Evolutionary conservation across 139 green algal genomes (phyloP), one percentile per base, ranked within the genome.

Genomic region (Coelastrella sp.): DNA sequence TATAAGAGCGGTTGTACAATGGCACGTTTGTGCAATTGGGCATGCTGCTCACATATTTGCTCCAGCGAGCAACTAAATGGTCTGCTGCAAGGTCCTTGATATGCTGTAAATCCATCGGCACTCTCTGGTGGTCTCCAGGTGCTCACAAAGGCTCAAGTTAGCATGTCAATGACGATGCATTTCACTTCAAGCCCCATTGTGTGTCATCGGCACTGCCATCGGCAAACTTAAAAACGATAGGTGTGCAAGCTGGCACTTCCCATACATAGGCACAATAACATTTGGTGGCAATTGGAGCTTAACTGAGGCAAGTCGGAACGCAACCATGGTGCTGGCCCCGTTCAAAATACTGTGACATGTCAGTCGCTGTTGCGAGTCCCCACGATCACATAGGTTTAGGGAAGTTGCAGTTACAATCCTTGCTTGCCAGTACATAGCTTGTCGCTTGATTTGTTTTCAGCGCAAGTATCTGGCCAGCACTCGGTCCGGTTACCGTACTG

Each of bases 31-130:
- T 65, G 14, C 57, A 19, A 9, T 61, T 15, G 10, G 15, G 22
- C 10, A 15, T 80, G 7, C 14, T 76, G 24, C 85, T n/a, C 68
- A 89, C 85, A n/a, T 89, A 73, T 82, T 83, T 83, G 57, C 12
- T 9, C 22, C 65, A 80, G n/a, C 70, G 20, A n/a, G 9, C 59
- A 72, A 84, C 57, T 20, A 89, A 89, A 11, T 35, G 10, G 59
- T 12, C n/a, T 15, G 57, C 24, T 25, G 11, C 22, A 19, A 89
- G 73, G 56, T 89, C 85, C 58, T 89, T 75, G 20, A 84, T 9
- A 61, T 82, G 35, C 84, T 82, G 66, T 7, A 79, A 15, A 22
- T 88, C 83, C 81, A 86, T 86, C 25, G 20, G 20, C 9, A 14
- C 72, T 15, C 72, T 27, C 72, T 27, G 9, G 72, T 14, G 22